Evolutionary conservation across 495 filamentous ascomycete genomes (phyloP), one percentile per base, ranked within the genome.

Genomic region (Aspergillus mulundensis): DNA sequence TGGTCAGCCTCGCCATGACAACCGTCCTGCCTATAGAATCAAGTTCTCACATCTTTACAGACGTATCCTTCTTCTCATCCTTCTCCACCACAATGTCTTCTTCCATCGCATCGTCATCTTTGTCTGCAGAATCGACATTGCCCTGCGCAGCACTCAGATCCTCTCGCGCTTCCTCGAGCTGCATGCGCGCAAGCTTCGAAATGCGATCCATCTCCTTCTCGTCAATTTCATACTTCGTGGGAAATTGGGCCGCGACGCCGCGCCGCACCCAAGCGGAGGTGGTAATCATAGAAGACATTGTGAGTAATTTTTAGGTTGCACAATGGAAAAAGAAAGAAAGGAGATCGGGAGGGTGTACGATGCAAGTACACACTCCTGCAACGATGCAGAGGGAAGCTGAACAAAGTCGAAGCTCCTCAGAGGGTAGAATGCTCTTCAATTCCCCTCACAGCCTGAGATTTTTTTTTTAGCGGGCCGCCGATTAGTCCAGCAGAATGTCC

Each of bases 191-290:
- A 60, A 97, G 81, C 66, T 83, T 81, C 20, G 91, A 87, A 72
- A 99, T 97, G 60, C 94, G 85, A 59, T 86, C 80, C 70, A 93
- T 94, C 66, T 99, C 94, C 56, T 86, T 85, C 72, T 99, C 94
- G 67, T 96, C 86, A 61, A 97, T 90, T 30, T 88, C 85, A 69
- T 94, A 94, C 72, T 90, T 94, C 5, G 80, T 85, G 1, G 94
- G 94, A 63, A 96, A 95, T 56, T 87, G 86, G 47, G 94, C 92
- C 30, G 95, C 90, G 72, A 91, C 90, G 41, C 95, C 95, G 16
- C 92, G 88, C 56, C 90, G 91, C 62, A 97, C 93, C 94, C 94
- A 99, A 5, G 87, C 70, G 1, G 91, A 89, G 34, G 90, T 88
- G 19, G 95, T 97, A 54, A 99, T 95, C 93, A 97, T 97, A 66